Evolutionary conservation across 192 early-diverging fungal genomes (phyloP).

Genomic region (Linderina pennispora): DNA sequence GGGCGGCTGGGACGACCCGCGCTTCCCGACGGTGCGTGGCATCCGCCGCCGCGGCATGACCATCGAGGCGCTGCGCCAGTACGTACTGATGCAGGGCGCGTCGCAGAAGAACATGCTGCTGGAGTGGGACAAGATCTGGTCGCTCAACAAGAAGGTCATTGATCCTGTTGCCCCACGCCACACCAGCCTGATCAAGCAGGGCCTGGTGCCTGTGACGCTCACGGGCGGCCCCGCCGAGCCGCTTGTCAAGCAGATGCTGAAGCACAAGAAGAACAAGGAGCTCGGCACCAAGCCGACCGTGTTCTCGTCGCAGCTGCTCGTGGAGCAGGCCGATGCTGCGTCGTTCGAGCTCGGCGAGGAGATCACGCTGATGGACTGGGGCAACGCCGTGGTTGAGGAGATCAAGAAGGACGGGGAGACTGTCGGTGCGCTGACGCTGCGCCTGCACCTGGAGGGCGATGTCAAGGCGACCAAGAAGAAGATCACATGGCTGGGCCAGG

Average conservation of each 20-base stretch:
- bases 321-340: conserved; percentile 86
- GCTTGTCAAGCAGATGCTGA: conserved; percentile 49
- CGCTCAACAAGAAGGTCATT: conserved; percentile 92
- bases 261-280: conserved; percentile 97
- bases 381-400: conserved; percentile 84
- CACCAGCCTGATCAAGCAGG: conserved; percentile 64
- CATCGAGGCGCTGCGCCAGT: conserved; percentile 92
- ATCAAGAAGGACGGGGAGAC: conserved; percentile 56
- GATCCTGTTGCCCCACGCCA: conserved; percentile 94
- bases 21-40: conserved; percentile 84
- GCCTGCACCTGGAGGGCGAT: conserved; percentile 87
- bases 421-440: conserved; percentile 59
- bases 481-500: conserved; percentile 86
- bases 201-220: conserved; percentile 60
- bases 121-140: conserved; percentile 99
- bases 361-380: conserved; percentile 99
- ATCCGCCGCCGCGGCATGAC: conserved; percentile 97
- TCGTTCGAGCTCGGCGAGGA: conserved; percentile 80
- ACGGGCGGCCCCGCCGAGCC: conserved; percentile 52
- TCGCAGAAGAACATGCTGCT: conserved; percentile 88
- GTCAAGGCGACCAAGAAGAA: conserved; percentile 99
- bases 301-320: conserved; percentile 67
- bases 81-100: conserved; percentile 97
- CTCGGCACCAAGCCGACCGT: conserved; percentile 82
- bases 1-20: conserved; percentile 82